Evolutionary conservation across 805 yeast species (phyloP).

Genomic region (Yarrowia sp.): DNA sequence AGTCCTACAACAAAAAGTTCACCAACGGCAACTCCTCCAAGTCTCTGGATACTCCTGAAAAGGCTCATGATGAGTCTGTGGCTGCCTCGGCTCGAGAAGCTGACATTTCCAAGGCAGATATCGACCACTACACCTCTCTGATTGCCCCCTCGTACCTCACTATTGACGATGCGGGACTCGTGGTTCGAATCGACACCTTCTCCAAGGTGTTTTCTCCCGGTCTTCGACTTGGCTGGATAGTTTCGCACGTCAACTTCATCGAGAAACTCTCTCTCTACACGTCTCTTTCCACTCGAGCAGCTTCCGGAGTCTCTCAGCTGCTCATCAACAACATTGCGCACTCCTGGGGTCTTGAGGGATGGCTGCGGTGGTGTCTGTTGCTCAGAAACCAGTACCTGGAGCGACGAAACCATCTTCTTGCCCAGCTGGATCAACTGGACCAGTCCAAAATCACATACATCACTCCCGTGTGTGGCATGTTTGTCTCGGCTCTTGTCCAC

Average conservation of each 20-base stretch:
- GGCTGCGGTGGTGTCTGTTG: conserved; percentile 17
- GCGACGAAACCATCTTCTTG: conserved; percentile 20
- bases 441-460: conserved; percentile 48
- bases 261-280: conserved; percentile 50
- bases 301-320: conserved; percentile 23
- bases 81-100: background rate
- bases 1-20: conserved; percentile 41
- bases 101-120: conserved; percentile 50
- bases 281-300: conserved; percentile 14
- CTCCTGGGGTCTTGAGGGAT: conserved; percentile 33
- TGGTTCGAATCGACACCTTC: conserved; percentile 76
- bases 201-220: conserved; percentile 85
- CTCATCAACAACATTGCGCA: conserved; percentile 33
- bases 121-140: conserved; percentile 57
- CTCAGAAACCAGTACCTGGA: conserved; percentile 27
- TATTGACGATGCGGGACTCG: conserved; percentile 80
- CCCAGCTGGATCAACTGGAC: conserved; percentile 17
- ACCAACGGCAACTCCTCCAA: conserved; percentile 1
- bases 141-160: conserved; percentile 69
- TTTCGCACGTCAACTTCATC: conserved; percentile 64
- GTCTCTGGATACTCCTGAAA: conserved; percentile 11
- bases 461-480: conserved; percentile 61
- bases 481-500: conserved; percentile 42
- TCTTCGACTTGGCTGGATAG: conserved; percentile 73
- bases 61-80: conserved; percentile 1